A percentile compares a stretch with the other conserved stretches of the same genome.
Evolutionary conservation across 495 filamentous ascomycete species (phyloP).

Genomic region (Penicillium flavigenum): DNA sequence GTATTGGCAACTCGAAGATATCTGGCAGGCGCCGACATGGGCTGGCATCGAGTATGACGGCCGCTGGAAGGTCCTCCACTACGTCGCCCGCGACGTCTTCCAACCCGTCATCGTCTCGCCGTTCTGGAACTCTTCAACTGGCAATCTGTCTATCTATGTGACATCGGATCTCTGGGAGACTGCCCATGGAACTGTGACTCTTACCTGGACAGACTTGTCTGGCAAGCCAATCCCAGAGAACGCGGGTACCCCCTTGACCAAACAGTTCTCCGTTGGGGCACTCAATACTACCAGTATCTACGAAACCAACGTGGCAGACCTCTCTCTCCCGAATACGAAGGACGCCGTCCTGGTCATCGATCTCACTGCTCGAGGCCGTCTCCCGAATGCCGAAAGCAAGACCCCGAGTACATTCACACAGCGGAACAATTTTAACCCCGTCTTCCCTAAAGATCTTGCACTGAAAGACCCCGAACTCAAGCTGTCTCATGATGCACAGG

Average conservation of each 20-base stretch:
- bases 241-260: constrained; percentile 30
- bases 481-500: constrained; percentile 39
- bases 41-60: constrained; percentile 63
- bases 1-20: constrained; percentile 71
- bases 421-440: constrained; percentile 55
- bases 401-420: constrained; percentile 51
- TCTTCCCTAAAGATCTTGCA: constrained; percentile 50
- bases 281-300: constrained; percentile 61
- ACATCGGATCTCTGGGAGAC: constrained; percentile 48
- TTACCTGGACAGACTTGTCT: constrained; percentile 44
- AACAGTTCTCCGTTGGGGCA: constrained; percentile 54
- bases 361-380: constrained; percentile 50
- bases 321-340: constrained; percentile 36
- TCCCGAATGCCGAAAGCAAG: constrained; percentile 50
- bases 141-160: constrained; percentile 58
- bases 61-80: constrained; percentile 65
- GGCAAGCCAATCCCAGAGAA: constrained; percentile 35
- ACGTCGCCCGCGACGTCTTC: constrained; percentile 60
- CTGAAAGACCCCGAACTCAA: constrained; percentile 56
- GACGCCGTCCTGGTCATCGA: constrained; percentile 57
- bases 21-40: constrained; percentile 70
- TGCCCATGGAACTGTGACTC: constrained; percentile 32
- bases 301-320: constrained; percentile 37
- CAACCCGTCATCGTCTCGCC: constrained; percentile 60
- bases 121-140: constrained; percentile 57